phyloP scores from a whole-genome alignment of 2,329 filamentous ascomycete genomes.

The Sporothrix inflata region DNA sequence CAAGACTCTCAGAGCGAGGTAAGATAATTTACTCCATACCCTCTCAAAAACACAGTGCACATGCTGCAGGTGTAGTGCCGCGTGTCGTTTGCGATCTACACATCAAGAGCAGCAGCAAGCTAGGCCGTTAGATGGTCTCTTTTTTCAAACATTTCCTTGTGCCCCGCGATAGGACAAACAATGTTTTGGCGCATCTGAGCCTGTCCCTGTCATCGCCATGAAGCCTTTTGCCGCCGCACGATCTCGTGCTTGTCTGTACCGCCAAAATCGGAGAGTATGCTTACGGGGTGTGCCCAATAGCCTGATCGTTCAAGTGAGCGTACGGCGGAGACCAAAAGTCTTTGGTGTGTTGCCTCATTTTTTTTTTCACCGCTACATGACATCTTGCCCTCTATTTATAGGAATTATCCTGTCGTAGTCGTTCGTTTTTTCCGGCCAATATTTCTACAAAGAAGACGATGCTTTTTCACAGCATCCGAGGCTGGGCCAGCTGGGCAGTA shows the following conservation, averaged over 20 bases:
- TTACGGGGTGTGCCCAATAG: conserved; percentile 11
- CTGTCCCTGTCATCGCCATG: neutral
- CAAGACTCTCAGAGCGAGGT: neutral
- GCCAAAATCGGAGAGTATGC: neutral
- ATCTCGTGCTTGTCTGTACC: conserved; percentile 3
- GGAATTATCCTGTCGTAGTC: neutral
- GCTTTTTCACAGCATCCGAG: neutral
- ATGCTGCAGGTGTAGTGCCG: neutral
- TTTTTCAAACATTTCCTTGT: neutral
- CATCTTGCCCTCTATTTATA: conserved; percentile 3
- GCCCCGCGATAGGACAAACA: neutral
- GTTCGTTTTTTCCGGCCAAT: neutral
- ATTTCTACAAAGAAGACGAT: neutral
- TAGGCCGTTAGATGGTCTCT: neutral
- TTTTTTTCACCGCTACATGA: conserved; percentile 20
- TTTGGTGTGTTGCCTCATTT: neutral
- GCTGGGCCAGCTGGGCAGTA: neutral
- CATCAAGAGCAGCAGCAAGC: neutral
- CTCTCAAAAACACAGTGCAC: neutral
- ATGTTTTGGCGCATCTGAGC: neutral
- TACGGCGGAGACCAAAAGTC: neutral
- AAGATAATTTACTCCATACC: neutral
- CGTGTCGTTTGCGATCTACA: neutral
- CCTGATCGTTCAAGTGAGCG: neutral
- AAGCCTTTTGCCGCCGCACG: conserved; percentile 13